phyloP scores from a whole-genome alignment of 495 filamentous ascomycete species.

The Letharia lupina region DNA sequence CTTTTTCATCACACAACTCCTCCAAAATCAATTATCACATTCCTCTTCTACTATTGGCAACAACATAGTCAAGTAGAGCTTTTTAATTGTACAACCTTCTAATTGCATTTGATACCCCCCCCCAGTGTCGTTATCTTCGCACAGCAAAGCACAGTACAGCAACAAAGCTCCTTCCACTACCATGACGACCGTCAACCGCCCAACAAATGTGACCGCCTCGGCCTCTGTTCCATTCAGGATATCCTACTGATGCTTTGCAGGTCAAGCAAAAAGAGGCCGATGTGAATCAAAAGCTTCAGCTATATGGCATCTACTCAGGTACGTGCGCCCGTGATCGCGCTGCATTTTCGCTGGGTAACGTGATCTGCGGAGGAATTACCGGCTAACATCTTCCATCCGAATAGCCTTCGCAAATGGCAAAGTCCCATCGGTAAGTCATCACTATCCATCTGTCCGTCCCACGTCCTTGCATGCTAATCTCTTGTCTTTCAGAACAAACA shows the following conservation, averaged over 20 bases:
- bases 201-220: slow-evolving; percentile 11
- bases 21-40: slow-evolving; percentile 11
- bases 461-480: neutral
- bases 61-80: neutral
- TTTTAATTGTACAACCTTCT: slow-evolving; percentile 6
- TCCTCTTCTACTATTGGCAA: slow-evolving; percentile 10
- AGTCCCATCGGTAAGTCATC: slow-evolving; percentile 69
- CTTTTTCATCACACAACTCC: neutral
- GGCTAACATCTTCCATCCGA: slow-evolving; percentile 16
- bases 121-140: slow-evolving; percentile 5
- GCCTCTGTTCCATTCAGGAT: neutral
- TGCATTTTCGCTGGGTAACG: neutral
- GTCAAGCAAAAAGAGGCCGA: slow-evolving; percentile 55
- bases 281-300: slow-evolving; percentile 87
- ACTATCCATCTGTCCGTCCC: neutral
- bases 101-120: slow-evolving; percentile 16
- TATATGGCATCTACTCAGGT: slow-evolving; percentile 85
- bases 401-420: slow-evolving; percentile 83
- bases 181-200: slow-evolving; percentile 19
- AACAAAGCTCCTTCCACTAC: neutral
- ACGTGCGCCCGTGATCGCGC: slow-evolving; percentile 16
- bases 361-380: neutral
- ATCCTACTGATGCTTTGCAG: neutral
- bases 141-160: neutral
- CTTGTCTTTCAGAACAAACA: slow-evolving; percentile 62